These are phyloP conservation scores for Pisolithus sp. DNA, from an alignment of 768 basidiomycete species.

Conservation along the genomic window DNA sequence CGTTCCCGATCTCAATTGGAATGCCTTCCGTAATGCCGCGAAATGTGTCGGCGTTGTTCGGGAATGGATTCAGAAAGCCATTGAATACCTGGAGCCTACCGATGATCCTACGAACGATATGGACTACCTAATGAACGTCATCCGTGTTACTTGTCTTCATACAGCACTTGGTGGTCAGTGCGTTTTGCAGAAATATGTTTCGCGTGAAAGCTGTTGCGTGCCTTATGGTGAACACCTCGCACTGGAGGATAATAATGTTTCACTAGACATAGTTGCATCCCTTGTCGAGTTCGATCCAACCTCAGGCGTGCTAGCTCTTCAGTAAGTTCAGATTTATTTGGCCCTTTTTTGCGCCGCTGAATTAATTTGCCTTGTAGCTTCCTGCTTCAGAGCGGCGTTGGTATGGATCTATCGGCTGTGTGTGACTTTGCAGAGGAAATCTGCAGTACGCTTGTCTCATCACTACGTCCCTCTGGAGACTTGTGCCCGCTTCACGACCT, in stretches of 20 bases:
- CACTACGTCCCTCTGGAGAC: constrained; percentile 6
- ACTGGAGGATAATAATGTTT: too few species aligned
- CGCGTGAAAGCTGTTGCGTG: neutral
- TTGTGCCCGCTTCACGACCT: constrained; percentile 34
- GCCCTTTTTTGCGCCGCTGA: neutral
- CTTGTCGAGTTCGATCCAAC: neutral
- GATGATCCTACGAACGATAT: neutral
- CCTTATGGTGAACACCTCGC: neutral
- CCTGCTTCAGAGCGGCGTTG: constrained; percentile 31
- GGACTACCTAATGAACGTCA: neutral
- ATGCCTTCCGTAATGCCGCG: neutral
- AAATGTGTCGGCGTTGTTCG: neutral
- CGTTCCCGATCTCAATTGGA: neutral
- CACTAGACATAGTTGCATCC: neutral
- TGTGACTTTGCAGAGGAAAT: constrained; percentile 50
- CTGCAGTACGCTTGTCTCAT: constrained; percentile 36
- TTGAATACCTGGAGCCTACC: neutral
- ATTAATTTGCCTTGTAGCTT: constrained; percentile 31
- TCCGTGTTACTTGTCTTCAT: neutral
- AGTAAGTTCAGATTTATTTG: neutral
- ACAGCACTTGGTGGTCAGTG: neutral
- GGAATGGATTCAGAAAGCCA: neutral
- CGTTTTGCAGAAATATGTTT: neutral
- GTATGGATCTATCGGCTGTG: constrained; percentile 40
- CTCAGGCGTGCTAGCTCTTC: neutral